Evolutionary conservation across 2,329 filamentous ascomycete species (phyloP), one percentile per base, ranked within the genome.

Genomic region (Alternaria arbusti): DNA sequence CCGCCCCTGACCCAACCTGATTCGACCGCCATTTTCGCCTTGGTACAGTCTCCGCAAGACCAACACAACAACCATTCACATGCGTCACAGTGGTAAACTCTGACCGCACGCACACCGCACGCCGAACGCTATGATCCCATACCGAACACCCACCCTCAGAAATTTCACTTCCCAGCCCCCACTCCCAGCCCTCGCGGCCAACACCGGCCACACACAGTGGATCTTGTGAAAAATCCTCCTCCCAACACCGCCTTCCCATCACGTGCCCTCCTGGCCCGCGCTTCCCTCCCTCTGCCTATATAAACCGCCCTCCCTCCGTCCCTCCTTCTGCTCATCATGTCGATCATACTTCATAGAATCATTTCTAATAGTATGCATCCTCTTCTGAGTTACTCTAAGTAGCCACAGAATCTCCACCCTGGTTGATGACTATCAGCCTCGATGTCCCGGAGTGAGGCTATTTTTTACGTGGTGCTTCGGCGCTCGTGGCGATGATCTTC

Each of bases 401-500:
- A 97, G 94, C 92, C 88, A 93, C 91, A 95, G 91, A 93, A 85
- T 86, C 88, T 89, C 70, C 70, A 95, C 90, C 91, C 92, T 93
- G 92, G 92, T 91, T 92, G 93, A 96, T 96, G 93, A 96, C 82
- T 69, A 77, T 71, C 77, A 92, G 92, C 92, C 91, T 92, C 92
- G 89, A 86, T 87, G 85, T 90, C 91, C 90, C 88, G 92, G 91
- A 94, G 92, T 96, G 92, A 94, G 91, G 83, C 86, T 86, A n/a
- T 83, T 76, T 86, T 83, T 76, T 86, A 79, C 83, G 66, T 26
- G 82, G 82, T 85, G 81, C 87, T 90, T 89, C 92, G 91, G 89
- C 94, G 91, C 90, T 88, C 90, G 91, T 90, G 90, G 89, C 93
- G 91, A 96, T 96, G 93, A 96, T 96, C 92, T 96, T 91, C 86